Evolutionary conservation across 768 basidiomycete genomes (phyloP).

Genomic region (Suillus decipiens): DNA sequence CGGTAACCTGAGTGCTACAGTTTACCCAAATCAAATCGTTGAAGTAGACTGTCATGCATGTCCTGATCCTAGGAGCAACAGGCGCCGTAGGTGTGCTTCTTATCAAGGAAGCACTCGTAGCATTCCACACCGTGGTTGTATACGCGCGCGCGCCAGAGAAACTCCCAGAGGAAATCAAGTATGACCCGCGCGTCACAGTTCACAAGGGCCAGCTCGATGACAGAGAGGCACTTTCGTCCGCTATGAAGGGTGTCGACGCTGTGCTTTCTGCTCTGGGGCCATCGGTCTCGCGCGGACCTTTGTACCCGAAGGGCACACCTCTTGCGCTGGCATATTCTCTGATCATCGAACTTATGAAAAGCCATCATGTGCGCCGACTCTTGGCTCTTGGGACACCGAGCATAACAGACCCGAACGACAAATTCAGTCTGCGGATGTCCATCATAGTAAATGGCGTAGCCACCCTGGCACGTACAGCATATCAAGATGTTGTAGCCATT

Average conservation of each 20-base stretch:
- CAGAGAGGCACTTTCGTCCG: slow-evolving; percentile 46
- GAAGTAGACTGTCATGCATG: slow-evolving; percentile 38
- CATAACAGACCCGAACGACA: slow-evolving; percentile 61
- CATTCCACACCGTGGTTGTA: slow-evolving; percentile 50
- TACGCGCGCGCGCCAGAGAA: slow-evolving; percentile 69
- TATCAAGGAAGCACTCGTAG: slow-evolving; percentile 53
- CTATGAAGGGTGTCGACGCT: slow-evolving; percentile 57
- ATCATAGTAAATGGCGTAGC: slow-evolving; percentile 40
- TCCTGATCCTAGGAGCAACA: slow-evolving; percentile 73
- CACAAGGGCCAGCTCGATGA: slow-evolving; percentile 61
- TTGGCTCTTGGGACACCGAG: slow-evolving; percentile 70
- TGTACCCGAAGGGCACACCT: slow-evolving; percentile 50
- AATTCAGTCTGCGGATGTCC: slow-evolving; percentile 43
- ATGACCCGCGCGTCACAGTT: slow-evolving; percentile 48
- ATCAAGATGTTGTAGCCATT: slow-evolving; percentile 66
- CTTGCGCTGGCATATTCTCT: slow-evolving; percentile 59
- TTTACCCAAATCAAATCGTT: slow-evolving; percentile 1
- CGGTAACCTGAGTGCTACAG: not conserved
- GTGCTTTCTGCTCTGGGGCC: slow-evolving; percentile 73
- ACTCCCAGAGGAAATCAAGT: slow-evolving; percentile 50
- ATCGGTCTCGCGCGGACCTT: slow-evolving; percentile 39
- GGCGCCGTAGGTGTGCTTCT: slow-evolving; percentile 61
- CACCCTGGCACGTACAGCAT: slow-evolving; percentile 54
- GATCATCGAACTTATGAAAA: slow-evolving; percentile 59
- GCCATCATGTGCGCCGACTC: slow-evolving; percentile 54